Conservation (phyloP, 768 basidiomycete species). For the Suillus subalutaceus region DNA sequence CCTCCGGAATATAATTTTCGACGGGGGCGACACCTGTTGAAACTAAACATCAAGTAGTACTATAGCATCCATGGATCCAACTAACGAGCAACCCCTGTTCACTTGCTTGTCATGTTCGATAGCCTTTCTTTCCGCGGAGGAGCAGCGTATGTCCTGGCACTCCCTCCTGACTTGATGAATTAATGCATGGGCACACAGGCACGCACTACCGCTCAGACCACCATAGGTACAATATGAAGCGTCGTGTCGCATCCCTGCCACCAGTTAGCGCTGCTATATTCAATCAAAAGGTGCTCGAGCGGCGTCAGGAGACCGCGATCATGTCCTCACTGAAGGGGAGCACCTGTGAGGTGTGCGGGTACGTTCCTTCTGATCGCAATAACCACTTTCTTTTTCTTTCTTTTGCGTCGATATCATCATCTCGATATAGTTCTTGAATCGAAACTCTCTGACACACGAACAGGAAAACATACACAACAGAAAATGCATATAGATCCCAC, state of each 20-base stretch:
- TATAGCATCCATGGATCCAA: slow-evolving; percentile 3
- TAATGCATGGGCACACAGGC: slow-evolving; percentile 45
- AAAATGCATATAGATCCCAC: slow-evolving; percentile 89
- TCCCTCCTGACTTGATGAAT: slow-evolving; percentile 8
- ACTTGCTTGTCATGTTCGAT: slow-evolving; percentile 93
- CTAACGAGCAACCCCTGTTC: slow-evolving; percentile 48
- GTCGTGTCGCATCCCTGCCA: slow-evolving; percentile 86
- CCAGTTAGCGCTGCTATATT: slow-evolving; percentile 80
- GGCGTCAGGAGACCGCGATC: slow-evolving; percentile 74
- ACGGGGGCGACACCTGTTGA: neutral
- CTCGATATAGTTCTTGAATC: slow-evolving; percentile 1
- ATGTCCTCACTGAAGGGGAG: slow-evolving; percentile 60
- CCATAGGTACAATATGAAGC: slow-evolving; percentile 98
- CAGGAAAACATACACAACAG: slow-evolving; percentile 88
- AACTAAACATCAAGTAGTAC: neutral
- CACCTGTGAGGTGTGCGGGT: slow-evolving; percentile 85
- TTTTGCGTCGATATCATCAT: neutral
- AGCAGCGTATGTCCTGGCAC: slow-evolving; percentile 66
- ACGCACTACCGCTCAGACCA: slow-evolving; percentile 91
- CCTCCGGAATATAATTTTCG: neutral
- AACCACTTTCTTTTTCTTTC: neutral
- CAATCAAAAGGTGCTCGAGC: slow-evolving; percentile 85
- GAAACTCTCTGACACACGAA: slow-evolving; percentile 1
- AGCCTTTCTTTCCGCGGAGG: slow-evolving; percentile 79
- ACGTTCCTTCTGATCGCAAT: slow-evolving; percentile 34